Evolutionary conservation across 1,284 basidiomycete species (phyloP).

Genomic region (Fomes fomentarius): DNA sequence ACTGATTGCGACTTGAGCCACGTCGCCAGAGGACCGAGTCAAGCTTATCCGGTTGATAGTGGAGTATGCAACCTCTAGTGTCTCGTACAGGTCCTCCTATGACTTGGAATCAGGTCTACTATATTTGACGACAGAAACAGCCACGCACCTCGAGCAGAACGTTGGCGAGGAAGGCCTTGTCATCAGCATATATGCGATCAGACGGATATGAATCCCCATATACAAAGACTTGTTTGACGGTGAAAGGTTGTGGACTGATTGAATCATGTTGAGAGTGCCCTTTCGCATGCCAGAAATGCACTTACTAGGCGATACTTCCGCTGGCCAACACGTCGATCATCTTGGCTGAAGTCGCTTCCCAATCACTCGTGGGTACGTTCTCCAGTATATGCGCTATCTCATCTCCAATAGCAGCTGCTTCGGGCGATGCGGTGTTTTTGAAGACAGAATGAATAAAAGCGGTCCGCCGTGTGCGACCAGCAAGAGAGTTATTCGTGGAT

Average conservation of each 20-base stretch:
- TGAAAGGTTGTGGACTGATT: constrained; percentile 63
- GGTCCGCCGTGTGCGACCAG: constrained; percentile 41
- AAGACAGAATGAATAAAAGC: constrained; percentile 59
- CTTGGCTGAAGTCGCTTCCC: constrained; percentile 54
- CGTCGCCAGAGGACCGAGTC: background rate
- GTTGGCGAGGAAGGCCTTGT: constrained; percentile 52
- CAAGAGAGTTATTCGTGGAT: constrained; percentile 37
- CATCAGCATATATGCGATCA: constrained; percentile 56
- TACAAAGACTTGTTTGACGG: constrained; percentile 43
- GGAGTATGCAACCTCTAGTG: constrained; percentile 45
- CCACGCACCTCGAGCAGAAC: constrained; percentile 45
- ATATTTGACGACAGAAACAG: background rate
- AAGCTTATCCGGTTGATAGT: constrained; percentile 45
- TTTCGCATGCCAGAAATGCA: constrained; percentile 9
- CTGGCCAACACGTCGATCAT: constrained; percentile 52
- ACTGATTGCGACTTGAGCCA: constrained; percentile 5
- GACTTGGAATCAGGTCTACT: background rate
- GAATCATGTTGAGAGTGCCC: constrained; percentile 7
- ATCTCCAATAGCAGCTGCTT: constrained; percentile 27
- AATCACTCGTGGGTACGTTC: constrained; percentile 44
- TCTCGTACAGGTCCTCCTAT: constrained; percentile 46
- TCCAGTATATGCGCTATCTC: constrained; percentile 48
- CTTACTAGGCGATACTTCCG: constrained; percentile 53
- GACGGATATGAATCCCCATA: constrained; percentile 41
- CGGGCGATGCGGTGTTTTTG: constrained; percentile 22